These are phyloP conservation scores for Lepidium africanum DNA, from an alignment of 345 rosid species.

Conservation along the genomic window DNA sequence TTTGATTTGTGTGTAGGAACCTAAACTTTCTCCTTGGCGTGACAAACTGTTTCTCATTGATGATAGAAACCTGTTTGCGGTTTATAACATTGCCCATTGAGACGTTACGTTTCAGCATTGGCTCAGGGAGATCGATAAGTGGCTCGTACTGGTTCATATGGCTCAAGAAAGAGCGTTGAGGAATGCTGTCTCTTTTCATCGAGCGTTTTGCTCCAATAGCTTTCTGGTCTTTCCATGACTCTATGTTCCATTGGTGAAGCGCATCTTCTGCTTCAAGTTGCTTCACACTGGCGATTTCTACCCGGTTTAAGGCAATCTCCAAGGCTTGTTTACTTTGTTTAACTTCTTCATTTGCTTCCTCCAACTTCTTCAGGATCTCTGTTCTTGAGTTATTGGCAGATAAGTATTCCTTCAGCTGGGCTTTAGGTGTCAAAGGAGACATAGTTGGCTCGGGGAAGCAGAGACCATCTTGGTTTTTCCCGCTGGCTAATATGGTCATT, in stretches of 20 bases:
- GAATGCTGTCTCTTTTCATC: constrained; percentile 28
- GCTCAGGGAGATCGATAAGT: constrained; percentile 26
- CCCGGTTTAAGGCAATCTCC: constrained; percentile 53
- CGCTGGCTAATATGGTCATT: constrained; percentile 36
- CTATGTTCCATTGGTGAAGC: constrained; percentile 57
- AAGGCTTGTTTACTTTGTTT: constrained; percentile 57
- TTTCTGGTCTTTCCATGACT: constrained; percentile 31
- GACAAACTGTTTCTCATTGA: constrained; percentile 45
- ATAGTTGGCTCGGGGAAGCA: constrained; percentile 40
- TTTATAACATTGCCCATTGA: constrained; percentile 75
- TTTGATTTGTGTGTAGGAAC: constrained; percentile 69
- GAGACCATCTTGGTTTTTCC: constrained; percentile 19
- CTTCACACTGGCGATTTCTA: constrained; percentile 59
- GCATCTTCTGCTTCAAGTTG: constrained; percentile 81
- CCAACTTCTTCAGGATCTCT: constrained; percentile 49
- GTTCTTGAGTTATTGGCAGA: constrained; percentile 21
- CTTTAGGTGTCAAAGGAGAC: constrained; percentile 33
- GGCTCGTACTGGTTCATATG: constrained; percentile 25
- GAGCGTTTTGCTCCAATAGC: constrained; percentile 14
- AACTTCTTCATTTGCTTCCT: constrained; percentile 80
- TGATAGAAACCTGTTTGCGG: constrained; percentile 43
- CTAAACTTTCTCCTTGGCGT: constrained; percentile 66
- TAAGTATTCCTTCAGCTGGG: constrained; percentile 9
- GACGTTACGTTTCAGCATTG: constrained; percentile 47
- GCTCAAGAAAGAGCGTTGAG: constrained; percentile 31